Evolutionary conservation across 2,329 filamentous ascomycete species (phyloP).

Genomic region (Plenodomus tracheiphilus): DNA sequence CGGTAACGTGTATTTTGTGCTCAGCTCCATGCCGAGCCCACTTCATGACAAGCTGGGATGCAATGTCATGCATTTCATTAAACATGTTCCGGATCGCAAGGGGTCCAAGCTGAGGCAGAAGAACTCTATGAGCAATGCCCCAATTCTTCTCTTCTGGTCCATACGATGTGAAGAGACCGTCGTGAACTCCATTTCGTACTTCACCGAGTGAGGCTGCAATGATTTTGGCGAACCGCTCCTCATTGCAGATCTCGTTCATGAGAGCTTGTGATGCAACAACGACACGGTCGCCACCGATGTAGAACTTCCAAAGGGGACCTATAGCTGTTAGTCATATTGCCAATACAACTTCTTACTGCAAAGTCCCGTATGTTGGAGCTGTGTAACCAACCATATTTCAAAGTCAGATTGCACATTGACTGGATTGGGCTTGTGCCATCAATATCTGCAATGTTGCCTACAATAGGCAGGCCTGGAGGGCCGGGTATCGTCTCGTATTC

Average conservation of each 20-base stretch:
- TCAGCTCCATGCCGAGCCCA: slow-evolving; percentile 61
- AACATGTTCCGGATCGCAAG: slow-evolving; percentile 71
- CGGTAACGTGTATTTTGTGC: slow-evolving; percentile 39
- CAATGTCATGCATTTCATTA: slow-evolving; percentile 60
- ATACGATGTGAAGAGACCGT: slow-evolving; percentile 48
- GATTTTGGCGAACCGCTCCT: slow-evolving; percentile 40
- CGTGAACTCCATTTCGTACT: slow-evolving; percentile 43
- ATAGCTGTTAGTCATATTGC: slow-evolving; percentile 3
- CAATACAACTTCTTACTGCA: neutral
- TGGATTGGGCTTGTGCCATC: slow-evolving; percentile 60
- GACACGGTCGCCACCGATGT: slow-evolving; percentile 32
- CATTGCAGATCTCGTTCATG: slow-evolving; percentile 47
- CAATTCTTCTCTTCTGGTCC: slow-evolving; percentile 46
- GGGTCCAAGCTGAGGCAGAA: slow-evolving; percentile 72
- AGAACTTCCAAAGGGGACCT: slow-evolving; percentile 42
- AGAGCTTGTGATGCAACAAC: slow-evolving; percentile 39
- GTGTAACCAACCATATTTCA: slow-evolving; percentile 64
- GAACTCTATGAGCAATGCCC: slow-evolving; percentile 64
- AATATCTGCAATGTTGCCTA: slow-evolving; percentile 69
- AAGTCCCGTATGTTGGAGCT: neutral
- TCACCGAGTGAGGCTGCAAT: slow-evolving; percentile 34
- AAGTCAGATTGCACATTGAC: slow-evolving; percentile 61
- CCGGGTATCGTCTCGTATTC: slow-evolving; percentile 59
- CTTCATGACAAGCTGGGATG: slow-evolving; percentile 67
- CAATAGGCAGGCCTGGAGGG: slow-evolving; percentile 64